Conservation (phyloP, 306 rosid genomes). For the Trifolium subterraneum region DNA sequence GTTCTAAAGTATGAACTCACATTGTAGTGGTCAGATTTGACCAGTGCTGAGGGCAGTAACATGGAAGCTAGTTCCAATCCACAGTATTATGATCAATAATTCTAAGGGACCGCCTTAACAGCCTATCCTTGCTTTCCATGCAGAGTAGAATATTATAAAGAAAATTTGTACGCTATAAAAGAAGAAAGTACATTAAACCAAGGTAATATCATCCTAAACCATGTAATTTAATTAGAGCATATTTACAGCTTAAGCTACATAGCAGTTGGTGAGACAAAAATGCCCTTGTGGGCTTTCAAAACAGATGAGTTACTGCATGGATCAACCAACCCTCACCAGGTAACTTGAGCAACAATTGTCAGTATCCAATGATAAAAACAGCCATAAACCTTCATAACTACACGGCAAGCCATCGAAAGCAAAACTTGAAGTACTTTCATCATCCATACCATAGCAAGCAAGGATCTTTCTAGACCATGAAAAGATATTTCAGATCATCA, state of each 20-base stretch:
- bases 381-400: conserved; percentile 1
- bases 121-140: conserved; percentile 12
- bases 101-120: background rate
- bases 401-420: conserved; percentile 20
- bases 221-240: conserved; percentile 44
- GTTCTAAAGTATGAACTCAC: background rate
- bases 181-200: conserved; percentile 19
- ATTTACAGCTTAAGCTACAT: conserved; percentile 56
- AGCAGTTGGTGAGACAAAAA: conserved; percentile 46
- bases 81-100: conserved; percentile 1
- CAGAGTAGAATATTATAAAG: conserved; percentile 14
- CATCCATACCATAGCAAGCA: conserved; percentile 24
- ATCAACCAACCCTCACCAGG: conserved; percentile 33
- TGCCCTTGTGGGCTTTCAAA: conserved; percentile 50
- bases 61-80: background rate
- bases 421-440: conserved; percentile 20
- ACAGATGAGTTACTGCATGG: conserved; percentile 17
- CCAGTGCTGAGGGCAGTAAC: background rate
- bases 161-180: conserved; percentile 17
- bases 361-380: conserved; percentile 38
- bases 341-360: conserved; percentile 36
- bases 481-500: conserved; percentile 93
- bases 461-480: conserved; percentile 65
- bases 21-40: background rate
- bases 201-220: conserved; percentile 32